Base-by-base conservation (phyloP, 768 basidiomycete genomes). In the Chlorophyllum brunneum region DNA sequence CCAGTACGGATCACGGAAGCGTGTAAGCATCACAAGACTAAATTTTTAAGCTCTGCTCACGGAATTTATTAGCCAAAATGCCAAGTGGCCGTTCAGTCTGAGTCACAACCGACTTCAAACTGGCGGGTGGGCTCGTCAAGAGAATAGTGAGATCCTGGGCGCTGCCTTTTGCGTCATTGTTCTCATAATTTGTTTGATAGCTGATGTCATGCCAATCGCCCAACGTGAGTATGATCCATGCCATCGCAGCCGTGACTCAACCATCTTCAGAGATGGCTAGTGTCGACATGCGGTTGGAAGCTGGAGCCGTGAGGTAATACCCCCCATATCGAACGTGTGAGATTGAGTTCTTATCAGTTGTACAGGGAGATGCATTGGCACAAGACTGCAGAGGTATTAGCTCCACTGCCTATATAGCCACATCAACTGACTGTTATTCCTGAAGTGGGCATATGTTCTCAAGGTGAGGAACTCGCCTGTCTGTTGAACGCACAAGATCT, bases 61-160 rank as follows among this genome's bases (percentile, higher is more conserved):
- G 16, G 30, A 15, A 10, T n/a, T 26, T 36, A 30, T 24, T 52
- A 79, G 78, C 1, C 40, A 54, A 5, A 80, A 81, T 54, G 71
- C 75, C 22, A 81, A 82, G 60, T 82, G 82, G 82, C 74, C 82
- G 0, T 80, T 82, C 61, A 63, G 65, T 53, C 59, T 82, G 36
- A 81, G 79, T 49, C 76, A 76, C 59, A 82, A 80, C 55, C 74
- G 79, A n/a, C 61, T 84, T 13, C 75, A 76, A 53, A 73, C 72
- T 0, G 82, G 81, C 10, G 82, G 82, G 0, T 84, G 82, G 82
- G 78, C 80, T 23, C 71, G 81, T 36, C 73, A 81, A 57, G 70
- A 81, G 63, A 80, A 80, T 48, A 59, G 79, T 78, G 42, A 11
- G 71, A 31, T 4, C 20, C 46, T 20, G 24, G 1, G 18, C 42